Evolutionary conservation across 257 asterid species (phyloP).

Genomic region (Capsicum chinense): DNA sequence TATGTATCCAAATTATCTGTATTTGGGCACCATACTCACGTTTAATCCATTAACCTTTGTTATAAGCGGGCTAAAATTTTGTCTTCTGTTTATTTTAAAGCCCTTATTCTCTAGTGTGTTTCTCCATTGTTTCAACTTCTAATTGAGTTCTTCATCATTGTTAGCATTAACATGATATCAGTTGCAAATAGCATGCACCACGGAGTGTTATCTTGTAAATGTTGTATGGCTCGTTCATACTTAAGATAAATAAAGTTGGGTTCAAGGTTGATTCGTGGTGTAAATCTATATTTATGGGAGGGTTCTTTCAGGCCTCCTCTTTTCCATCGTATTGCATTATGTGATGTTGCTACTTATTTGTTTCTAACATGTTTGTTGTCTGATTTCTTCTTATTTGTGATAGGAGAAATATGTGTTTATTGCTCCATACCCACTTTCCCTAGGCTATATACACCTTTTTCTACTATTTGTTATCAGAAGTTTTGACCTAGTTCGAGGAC

Average conservation of each 20-base stretch:
- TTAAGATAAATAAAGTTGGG: neutral
- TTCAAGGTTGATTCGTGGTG: neutral
- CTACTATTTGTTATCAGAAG: too few species aligned
- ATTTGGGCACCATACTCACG: neutral
- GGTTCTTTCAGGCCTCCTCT: too few species aligned
- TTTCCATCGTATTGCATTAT: too few species aligned
- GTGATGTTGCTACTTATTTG: too few species aligned
- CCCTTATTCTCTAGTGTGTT: neutral
- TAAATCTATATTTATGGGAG: too few species aligned
- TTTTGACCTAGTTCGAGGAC: too few species aligned
- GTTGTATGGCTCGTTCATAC: neutral
- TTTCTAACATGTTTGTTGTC: too few species aligned
- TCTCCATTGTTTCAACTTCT: neutral
- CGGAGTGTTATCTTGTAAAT: neutral
- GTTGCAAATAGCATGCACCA: slow-evolving; percentile 15
- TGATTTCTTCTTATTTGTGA: too few species aligned
- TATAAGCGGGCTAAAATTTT: neutral
- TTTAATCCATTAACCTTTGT: neutral
- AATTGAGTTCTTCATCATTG: neutral
- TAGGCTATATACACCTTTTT: too few species aligned
- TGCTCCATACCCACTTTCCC: too few species aligned
- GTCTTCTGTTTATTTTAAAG: neutral
- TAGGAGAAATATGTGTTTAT: too few species aligned
- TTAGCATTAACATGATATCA: neutral
- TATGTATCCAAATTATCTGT: neutral